A percentile compares a stretch with the other conserved stretches of the same genome.
Evolutionary conservation across 768 basidiomycete genomes (phyloP).

Genomic region (Russula dissimulans): DNA sequence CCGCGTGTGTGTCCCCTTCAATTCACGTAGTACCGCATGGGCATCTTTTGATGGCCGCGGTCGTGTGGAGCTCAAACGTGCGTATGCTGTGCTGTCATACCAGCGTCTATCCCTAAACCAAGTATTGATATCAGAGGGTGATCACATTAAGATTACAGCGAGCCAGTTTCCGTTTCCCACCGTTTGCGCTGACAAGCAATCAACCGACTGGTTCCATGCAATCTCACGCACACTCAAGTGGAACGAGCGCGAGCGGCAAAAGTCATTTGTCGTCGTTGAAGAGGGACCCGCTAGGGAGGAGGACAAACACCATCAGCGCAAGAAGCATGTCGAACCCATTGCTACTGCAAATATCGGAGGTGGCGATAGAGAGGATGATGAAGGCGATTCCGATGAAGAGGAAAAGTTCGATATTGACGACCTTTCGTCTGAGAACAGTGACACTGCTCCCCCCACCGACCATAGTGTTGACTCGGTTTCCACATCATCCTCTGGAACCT

Average conservation of each 20-base stretch:
- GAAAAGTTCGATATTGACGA: slow-evolving; percentile 94
- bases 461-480: neutral
- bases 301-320: neutral
- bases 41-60: slow-evolving; percentile 97
- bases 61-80: slow-evolving; percentile 90
- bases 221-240: slow-evolving; percentile 96
- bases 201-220: slow-evolving; percentile 97
- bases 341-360: slow-evolving; percentile 16
- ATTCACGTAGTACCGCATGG: slow-evolving; percentile 97
- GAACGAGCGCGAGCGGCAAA: slow-evolving; percentile 98
- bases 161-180: slow-evolving; percentile 98
- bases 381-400: slow-evolving; percentile 47
- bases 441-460: neutral
- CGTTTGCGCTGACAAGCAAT: slow-evolving; percentile 95
- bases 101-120: slow-evolving; percentile 6
- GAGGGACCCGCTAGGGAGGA: slow-evolving; percentile 51
- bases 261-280: slow-evolving; percentile 97
- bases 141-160: slow-evolving; percentile 97
- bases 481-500: neutral
- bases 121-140: slow-evolving; percentile 62
- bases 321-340: neutral
- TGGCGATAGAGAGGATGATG: slow-evolving; percentile 32
- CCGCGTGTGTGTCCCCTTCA: slow-evolving; percentile 97
- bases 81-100: slow-evolving; percentile 23
- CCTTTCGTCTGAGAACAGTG: slow-evolving; percentile 30